These are phyloP conservation scores for Incumbomyces lentus DNA, from an alignment of 2,329 filamentous ascomycete species.

Conservation along the genomic window DNA sequence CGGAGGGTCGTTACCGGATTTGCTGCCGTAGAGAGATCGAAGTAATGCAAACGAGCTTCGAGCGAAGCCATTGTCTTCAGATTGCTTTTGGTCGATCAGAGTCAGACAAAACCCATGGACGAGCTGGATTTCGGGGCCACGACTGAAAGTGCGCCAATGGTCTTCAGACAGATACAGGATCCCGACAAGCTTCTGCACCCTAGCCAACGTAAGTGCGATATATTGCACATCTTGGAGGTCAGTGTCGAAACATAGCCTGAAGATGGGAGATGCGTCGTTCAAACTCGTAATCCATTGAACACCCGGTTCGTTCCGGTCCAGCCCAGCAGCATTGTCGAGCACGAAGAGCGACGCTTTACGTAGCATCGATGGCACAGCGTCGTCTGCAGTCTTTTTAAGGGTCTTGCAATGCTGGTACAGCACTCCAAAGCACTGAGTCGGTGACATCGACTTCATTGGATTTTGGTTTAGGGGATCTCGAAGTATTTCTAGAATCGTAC, in stretches of 20 bases:
- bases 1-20: slow-evolving; percentile 7
- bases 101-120: slow-evolving; percentile 1
- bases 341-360: slow-evolving; percentile 13
- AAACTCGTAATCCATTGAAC: slow-evolving; percentile 15
- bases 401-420: slow-evolving; percentile 63
- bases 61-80: neutral
- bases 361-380: slow-evolving; percentile 14
- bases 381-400: slow-evolving; percentile 7
- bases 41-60: slow-evolving; percentile 1
- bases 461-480: slow-evolving; percentile 18
- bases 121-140: neutral
- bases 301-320: slow-evolving; percentile 11
- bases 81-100: neutral
- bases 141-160: slow-evolving; percentile 4
- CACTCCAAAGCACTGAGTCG: slow-evolving; percentile 59
- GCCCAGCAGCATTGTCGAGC: slow-evolving; percentile 9
- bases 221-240: neutral
- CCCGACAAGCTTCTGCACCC: slow-evolving; percentile 14
- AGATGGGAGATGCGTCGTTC: slow-evolving; percentile 11
- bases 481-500: slow-evolving; percentile 18
- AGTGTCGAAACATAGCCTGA: slow-evolving; percentile 10
- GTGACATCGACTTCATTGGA: slow-evolving; percentile 37
- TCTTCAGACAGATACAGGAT: neutral
- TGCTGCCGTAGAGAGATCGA: slow-evolving; percentile 11
- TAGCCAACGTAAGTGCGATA: slow-evolving; percentile 5